phyloP scores from a whole-genome alignment of 345 rosid genomes.

The Nephelium lappaceum region DNA sequence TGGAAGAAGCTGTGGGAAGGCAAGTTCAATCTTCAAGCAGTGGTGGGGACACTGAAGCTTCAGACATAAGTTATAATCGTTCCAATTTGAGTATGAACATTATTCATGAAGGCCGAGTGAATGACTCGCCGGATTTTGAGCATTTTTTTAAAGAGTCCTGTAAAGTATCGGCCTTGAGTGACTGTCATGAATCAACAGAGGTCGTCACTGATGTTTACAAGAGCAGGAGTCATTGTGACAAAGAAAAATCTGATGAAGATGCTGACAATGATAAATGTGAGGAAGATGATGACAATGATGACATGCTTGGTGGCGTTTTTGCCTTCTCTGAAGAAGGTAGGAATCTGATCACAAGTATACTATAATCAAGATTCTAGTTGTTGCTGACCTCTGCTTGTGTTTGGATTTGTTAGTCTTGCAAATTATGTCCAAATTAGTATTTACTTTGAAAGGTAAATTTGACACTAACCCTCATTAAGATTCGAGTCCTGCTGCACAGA shows the following conservation, averaged over 20 bases:
- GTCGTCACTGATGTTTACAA: conserved; percentile 44
- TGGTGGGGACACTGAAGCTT: conserved; percentile 57
- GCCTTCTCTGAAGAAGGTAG: conserved; percentile 95
- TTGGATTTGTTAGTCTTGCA: background rate
- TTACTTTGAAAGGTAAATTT: background rate
- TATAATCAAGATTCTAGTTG: conserved; percentile 19
- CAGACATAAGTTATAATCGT: conserved; percentile 61
- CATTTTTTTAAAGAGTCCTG: conserved; percentile 75
- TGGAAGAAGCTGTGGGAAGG: conserved; percentile 49
- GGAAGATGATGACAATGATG: conserved; percentile 76
- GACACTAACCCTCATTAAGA: background rate
- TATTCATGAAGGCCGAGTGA: conserved; percentile 53
- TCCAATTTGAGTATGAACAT: conserved; percentile 67
- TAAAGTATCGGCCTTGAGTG: conserved; percentile 33
- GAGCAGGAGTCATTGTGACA: conserved; percentile 53
- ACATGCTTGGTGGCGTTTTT: conserved; percentile 90
- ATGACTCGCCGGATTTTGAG: conserved; percentile 59
- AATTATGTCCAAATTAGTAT: background rate
- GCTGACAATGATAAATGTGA: conserved; percentile 60
- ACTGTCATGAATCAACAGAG: conserved; percentile 40
- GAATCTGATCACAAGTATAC: conserved; percentile 7
- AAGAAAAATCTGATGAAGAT: conserved; percentile 69
- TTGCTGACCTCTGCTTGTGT: background rate
- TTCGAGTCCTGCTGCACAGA: background rate
- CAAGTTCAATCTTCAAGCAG: conserved; percentile 46